A percentile compares a stretch with the other conserved stretches of the same genome.
These are phyloP conservation scores for Aspergillus floridensis DNA, from an alignment of 2,329 filamentous ascomycete species.

Conservation along the genomic window DNA sequence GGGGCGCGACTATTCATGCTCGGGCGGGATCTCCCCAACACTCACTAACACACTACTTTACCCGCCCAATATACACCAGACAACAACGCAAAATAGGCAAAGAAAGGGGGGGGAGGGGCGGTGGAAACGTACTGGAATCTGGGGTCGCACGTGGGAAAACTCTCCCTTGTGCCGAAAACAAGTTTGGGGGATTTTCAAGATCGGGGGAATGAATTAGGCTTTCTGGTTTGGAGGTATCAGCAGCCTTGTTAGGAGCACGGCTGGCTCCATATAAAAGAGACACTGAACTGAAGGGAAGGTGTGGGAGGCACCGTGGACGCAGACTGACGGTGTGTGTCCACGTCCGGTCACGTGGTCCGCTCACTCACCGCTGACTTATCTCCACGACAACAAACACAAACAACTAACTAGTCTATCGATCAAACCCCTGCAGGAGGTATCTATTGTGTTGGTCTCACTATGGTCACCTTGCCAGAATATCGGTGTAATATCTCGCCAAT, in stretches of 20 bases:
- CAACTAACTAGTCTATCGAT: neutral
- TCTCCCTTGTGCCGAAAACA: neutral
- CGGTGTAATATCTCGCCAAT: too few relatives aligned
- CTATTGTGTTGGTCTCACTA: too few relatives aligned
- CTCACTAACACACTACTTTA: neutral
- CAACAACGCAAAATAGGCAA: neutral
- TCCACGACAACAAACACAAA: neutral
- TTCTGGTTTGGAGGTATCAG: neutral
- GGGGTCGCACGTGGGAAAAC: neutral
- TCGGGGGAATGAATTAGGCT: neutral
- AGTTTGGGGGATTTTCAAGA: neutral
- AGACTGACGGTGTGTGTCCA: neutral
- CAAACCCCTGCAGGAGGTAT: too few relatives aligned
- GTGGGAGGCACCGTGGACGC: neutral
- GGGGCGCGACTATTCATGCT: neutral
- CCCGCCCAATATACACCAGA: too few relatives aligned
- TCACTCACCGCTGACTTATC: neutral
- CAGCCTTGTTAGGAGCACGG: neutral
- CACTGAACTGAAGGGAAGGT: neutral
- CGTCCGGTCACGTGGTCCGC: neutral
- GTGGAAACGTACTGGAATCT: neutral
- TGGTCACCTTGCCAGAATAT: too few relatives aligned
- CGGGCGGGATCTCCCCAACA: conserved; percentile 2
- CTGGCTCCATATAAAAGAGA: neutral
- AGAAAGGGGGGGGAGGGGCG: neutral